These are phyloP conservation scores for Gracilariopsis chorda DNA, from an alignment of 23 red algal species.

Conservation along the genomic window DNA sequence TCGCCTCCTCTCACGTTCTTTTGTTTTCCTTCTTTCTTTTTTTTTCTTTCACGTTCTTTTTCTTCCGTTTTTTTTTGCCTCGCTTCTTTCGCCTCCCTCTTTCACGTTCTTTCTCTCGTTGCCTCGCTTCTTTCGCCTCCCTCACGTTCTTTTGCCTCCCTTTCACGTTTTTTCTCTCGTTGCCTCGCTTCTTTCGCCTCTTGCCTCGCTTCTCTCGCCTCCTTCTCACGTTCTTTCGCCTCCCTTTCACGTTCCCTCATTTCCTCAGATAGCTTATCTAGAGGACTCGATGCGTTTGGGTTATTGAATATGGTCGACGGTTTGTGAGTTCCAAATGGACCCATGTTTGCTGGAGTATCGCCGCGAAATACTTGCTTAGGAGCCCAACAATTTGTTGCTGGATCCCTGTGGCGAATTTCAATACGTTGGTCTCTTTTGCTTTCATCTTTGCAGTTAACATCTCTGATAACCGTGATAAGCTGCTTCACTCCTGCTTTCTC, in stretches of 20 bases:
- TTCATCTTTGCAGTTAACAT: background rate
- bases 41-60: too few relatives aligned
- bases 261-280: background rate
- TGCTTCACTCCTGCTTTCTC: background rate
- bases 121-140: too few relatives aligned
- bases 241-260: background rate
- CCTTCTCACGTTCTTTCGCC: background rate
- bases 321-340: background rate
- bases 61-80: too few relatives aligned
- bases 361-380: background rate
- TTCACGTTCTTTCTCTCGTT: too few relatives aligned
- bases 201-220: background rate
- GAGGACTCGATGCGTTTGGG: background rate
- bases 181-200: background rate
- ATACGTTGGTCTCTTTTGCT: background rate
- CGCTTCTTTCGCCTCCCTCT: too few relatives aligned
- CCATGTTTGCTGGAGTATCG: background rate
- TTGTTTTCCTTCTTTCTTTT: too few relatives aligned
- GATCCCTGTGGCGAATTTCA: background rate
- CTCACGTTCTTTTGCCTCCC: too few relatives aligned
- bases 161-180: too few relatives aligned
- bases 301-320: background rate
- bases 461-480: background rate
- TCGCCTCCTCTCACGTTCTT: too few relatives aligned
- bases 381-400: background rate